Conservation (phyloP, 2,329 filamentous ascomycete genomes). For the Penicillium sp. region DNA sequence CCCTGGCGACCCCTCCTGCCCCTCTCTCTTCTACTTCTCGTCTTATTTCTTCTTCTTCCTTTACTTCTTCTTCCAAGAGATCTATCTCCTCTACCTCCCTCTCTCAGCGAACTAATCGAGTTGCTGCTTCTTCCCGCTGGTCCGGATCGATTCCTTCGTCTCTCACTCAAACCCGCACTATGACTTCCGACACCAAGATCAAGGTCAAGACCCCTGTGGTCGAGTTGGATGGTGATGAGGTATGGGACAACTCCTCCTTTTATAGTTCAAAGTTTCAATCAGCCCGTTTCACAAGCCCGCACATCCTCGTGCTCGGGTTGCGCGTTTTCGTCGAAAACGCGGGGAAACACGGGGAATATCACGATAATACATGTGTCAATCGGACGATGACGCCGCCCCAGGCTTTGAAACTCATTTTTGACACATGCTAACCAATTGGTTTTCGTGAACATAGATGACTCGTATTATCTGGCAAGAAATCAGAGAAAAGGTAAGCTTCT, state of each 20-base stretch:
- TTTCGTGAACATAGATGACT: slow-evolving; percentile 69
- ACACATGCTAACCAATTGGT: slow-evolving; percentile 24
- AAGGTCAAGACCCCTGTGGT: slow-evolving; percentile 99
- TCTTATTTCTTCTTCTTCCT: slow-evolving; percentile 29
- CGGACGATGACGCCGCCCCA: slow-evolving; percentile 2
- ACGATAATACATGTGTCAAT: slow-evolving; percentile 25
- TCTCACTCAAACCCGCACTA: slow-evolving; percentile 46
- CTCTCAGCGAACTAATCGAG: slow-evolving; percentile 22
- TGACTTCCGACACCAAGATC: slow-evolving; percentile 71
- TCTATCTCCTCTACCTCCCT: slow-evolving; percentile 27
- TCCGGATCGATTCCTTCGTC: slow-evolving; percentile 30
- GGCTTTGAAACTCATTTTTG: neutral
- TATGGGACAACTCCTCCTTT: slow-evolving; percentile 26
- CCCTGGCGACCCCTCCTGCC: slow-evolving; percentile 31
- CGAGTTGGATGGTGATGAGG: slow-evolving; percentile 84
- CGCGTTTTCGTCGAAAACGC: slow-evolving; percentile 32
- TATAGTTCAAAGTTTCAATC: slow-evolving; percentile 14
- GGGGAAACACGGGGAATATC: slow-evolving; percentile 34
- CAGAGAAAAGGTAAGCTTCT: slow-evolving; percentile 74
- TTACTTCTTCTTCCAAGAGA: slow-evolving; percentile 29
- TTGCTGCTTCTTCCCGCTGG: slow-evolving; percentile 31
- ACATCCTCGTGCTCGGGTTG: slow-evolving; percentile 13
- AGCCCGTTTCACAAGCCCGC: slow-evolving; percentile 24
- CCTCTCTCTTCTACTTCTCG: slow-evolving; percentile 32
- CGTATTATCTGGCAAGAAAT: slow-evolving; percentile 98